A percentile compares a stretch with the other conserved stretches of the same genome.
Conservation (phyloP, 768 basidiomycete genomes). For the Tulasnella sp. region DNA sequence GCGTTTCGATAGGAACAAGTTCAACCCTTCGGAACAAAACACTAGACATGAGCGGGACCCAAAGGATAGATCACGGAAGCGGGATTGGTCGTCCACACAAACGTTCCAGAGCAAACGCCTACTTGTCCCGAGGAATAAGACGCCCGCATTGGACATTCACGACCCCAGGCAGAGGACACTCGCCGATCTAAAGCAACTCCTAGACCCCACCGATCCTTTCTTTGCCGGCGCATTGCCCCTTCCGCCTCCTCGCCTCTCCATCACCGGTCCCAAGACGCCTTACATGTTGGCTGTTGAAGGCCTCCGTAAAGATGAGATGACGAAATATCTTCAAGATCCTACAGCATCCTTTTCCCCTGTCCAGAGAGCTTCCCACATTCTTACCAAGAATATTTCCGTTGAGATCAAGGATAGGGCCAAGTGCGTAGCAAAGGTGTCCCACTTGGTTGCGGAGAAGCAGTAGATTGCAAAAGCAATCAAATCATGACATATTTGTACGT, state of each 20-base stretch:
- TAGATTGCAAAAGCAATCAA: no score
- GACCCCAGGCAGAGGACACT: background rate
- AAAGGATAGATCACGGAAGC: background rate
- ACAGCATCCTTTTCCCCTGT: background rate
- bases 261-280: background rate
- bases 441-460: no score
- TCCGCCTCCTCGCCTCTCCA: background rate
- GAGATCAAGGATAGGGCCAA: no score
- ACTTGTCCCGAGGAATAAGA: background rate
- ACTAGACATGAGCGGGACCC: background rate
- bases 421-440: no score
- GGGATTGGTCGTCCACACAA: background rate
- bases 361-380: background rate
- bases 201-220: slow-evolving; percentile 5
- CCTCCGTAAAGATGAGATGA: background rate
- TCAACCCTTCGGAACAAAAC: background rate
- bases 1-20: background rate
- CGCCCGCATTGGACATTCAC: background rate
- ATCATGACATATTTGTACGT: no score
- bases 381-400: slow-evolving; percentile 10
- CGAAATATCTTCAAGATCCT: background rate
- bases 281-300: background rate
- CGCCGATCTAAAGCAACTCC: background rate
- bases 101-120: background rate
- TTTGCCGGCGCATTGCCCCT: background rate